Percentiles rank a stretch among this genome's conserved stretches.
These are phyloP conservation scores for Brassica balearica DNA, from an alignment of 441 rosid genomes.

Conservation along the genomic window DNA sequence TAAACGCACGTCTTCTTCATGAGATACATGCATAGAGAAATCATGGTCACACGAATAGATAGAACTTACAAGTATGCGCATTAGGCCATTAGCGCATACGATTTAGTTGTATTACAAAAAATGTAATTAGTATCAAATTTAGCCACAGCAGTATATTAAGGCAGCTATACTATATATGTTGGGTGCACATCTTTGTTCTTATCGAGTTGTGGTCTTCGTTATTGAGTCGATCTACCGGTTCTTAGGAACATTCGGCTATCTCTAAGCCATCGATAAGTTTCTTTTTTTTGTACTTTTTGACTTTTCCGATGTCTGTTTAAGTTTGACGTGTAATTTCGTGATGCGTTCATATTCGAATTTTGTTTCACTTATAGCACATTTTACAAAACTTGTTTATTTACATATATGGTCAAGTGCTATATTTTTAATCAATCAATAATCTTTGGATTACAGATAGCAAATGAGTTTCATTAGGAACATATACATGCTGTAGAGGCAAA, in stretches of 20 bases:
- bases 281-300: too few relatives aligned
- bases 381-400: too few relatives aligned
- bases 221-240: slow-evolving; percentile 16
- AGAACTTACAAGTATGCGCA: slow-evolving; percentile 2
- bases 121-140: not conserved
- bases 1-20: slow-evolving; percentile 37
- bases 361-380: too few relatives aligned
- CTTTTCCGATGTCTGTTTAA: too few relatives aligned
- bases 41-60: not conserved
- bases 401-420: not conserved
- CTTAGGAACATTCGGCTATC: slow-evolving; percentile 10
- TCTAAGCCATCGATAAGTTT: not conserved
- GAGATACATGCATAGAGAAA: slow-evolving; percentile 8
- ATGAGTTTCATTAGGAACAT: not conserved
- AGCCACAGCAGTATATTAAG: slow-evolving; percentile 2
- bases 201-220: not conserved
- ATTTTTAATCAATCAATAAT: not conserved
- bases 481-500: not conserved
- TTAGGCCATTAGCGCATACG: not conserved
- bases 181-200: slow-evolving; percentile 11
- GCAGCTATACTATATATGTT: slow-evolving; percentile 8
- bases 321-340: too few relatives aligned
- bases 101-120: not conserved
- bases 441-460: not conserved
- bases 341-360: too few relatives aligned